Conservation (phyloP, 2,329 filamentous ascomycete genomes). For the Sarocladium oryzae region DNA sequence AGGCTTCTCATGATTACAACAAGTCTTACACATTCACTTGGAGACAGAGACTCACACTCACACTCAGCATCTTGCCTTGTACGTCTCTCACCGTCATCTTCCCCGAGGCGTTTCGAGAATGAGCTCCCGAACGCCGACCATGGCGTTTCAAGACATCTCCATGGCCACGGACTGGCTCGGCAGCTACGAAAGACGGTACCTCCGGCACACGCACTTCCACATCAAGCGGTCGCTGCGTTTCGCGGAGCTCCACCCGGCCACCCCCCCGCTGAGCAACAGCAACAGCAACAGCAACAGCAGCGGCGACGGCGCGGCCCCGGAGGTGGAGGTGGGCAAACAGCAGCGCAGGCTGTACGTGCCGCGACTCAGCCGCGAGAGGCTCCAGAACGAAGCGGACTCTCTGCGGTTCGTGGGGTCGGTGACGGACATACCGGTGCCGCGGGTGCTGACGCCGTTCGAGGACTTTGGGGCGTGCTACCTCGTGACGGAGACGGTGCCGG, state of each 20-base stretch:
- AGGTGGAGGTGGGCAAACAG: too few species aligned
- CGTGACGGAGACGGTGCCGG: conserved; percentile 23
- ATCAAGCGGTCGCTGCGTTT: not conserved
- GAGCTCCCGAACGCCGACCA: not conserved
- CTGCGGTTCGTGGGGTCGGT: conserved; percentile 18
- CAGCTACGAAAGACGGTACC: not conserved
- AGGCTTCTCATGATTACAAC: too few species aligned
- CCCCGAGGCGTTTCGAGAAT: too few species aligned
- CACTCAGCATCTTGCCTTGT: not conserved
- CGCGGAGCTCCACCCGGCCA: not conserved
- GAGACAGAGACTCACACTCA: too few species aligned
- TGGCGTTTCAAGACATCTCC: not conserved
- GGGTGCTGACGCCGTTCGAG: conserved; percentile 20
- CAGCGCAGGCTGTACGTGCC: conserved; percentile 19
- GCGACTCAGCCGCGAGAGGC: conserved; percentile 20
- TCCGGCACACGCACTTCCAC: not conserved
- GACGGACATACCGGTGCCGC: conserved; percentile 23
- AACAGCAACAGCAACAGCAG: not conserved
- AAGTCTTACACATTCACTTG: not conserved
- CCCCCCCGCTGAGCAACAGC: not conserved
- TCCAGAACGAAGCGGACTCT: conserved; percentile 24
- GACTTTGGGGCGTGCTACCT: conserved; percentile 25
- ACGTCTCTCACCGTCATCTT: too few species aligned
- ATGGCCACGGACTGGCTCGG: not conserved
- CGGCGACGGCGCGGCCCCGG: not conserved